A percentile compares a stretch with the other conserved stretches of the same genome.
Conservation (phyloP, 1,284 basidiomycete species). For the Rhodofomes roseus region DNA sequence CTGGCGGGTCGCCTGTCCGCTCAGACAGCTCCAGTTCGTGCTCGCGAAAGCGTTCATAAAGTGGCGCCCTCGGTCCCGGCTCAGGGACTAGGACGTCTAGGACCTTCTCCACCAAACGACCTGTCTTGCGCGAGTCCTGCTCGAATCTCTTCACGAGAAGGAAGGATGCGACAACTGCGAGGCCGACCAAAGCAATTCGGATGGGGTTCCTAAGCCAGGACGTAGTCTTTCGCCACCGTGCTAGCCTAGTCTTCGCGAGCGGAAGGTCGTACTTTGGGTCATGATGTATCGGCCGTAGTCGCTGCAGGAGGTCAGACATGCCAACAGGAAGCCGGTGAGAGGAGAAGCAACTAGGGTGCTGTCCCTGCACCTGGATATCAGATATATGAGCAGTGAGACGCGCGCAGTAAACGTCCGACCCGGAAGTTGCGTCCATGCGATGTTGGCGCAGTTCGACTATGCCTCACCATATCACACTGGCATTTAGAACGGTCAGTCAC, state of each 20-base stretch:
- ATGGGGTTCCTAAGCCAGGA: background rate
- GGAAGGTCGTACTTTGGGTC: background rate
- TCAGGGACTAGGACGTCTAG: background rate
- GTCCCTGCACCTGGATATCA: no score
- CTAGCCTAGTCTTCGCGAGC: background rate
- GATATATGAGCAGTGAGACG: no score
- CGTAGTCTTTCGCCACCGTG: background rate
- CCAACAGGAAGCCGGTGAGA: no score
- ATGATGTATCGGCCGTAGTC: no score
- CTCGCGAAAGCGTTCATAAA: slow-evolving; percentile 40
- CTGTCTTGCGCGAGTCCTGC: background rate
- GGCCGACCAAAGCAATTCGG: background rate
- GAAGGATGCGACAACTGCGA: background rate
- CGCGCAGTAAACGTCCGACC: no score
- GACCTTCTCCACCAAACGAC: background rate
- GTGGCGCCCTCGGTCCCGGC: slow-evolving; percentile 32
- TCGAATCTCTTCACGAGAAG: background rate
- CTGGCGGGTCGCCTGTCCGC: slow-evolving; percentile 34
- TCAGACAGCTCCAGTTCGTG: slow-evolving; percentile 36
- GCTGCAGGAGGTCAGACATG: no score
- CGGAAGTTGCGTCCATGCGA: no score
- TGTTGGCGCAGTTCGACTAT: no score
- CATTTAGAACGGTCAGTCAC: no score
- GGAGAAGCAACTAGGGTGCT: no score
- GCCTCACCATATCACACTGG: no score